Base-by-base conservation (phyloP, 2,329 filamentous ascomycete genomes). In the Hirsutella minnesotensis region DNA sequence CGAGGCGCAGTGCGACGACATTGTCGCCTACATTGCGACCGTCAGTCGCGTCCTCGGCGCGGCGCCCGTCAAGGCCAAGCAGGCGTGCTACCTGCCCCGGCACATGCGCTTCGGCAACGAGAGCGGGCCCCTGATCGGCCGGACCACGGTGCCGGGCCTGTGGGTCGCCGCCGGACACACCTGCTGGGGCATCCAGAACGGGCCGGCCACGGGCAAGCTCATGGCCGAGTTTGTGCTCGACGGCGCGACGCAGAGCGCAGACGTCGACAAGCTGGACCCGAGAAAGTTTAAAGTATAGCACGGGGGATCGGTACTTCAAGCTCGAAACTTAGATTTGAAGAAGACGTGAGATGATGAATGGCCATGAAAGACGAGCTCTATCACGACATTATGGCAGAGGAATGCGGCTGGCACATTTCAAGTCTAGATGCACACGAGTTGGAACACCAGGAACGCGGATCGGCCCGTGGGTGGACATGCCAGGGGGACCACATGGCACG, bases 131-230 rank as follows among this genome's bases (percentile, higher is more conserved):
- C 62, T 96, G 40, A 74, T 96, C 20, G 92, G 92, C 0, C 67
- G 72, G 42, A 89, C 88, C 8, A 73, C 75, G 2, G 77, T 82
- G 0, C 75, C 78, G 7, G 88, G 89, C 0, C 55, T 96, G 36
- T 81, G 83, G 60, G 69, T 96, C 46, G 92, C 92, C 0, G 75
- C 86, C 0, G 92, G 92, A 0, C 92, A 98, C 67, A 95, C 88
- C 2, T 96, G 90, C 65, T 98, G 92, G 92, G 92, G 92, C 0
- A 95, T 98, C 19, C 90, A 96, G 66, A 96, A 98, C 65, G 87
- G 81, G 1, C 89, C 90, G 1, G 92, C 75, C 1, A 96, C 90
- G 8, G 86, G 86, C 4, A 86, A 81, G 63, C 60, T 90, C 33
- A 82, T 92, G 68, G 82, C 83, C 31, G 84, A 90, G 61, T 79